phyloP scores from a whole-genome alignment of 805 yeast species.

The Nakazawaea sp. region DNA sequence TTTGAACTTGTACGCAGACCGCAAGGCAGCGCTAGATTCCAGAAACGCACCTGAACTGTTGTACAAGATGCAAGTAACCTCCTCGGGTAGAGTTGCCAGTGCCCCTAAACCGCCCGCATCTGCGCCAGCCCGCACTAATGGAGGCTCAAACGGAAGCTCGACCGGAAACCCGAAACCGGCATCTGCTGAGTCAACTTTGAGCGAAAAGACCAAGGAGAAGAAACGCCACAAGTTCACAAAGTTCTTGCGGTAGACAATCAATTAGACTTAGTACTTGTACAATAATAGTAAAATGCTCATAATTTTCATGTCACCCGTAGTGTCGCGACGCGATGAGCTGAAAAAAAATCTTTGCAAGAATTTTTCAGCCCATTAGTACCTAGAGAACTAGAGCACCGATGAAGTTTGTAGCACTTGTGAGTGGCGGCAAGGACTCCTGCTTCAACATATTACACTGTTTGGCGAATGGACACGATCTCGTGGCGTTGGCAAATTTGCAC shows the following conservation, averaged over 20 bases:
- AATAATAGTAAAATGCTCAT: too few species aligned
- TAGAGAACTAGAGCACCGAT: too few species aligned
- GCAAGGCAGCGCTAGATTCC: conserved; percentile 20
- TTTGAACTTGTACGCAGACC: conserved; percentile 35
- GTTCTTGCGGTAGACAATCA: conserved; percentile 34
- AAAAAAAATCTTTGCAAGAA: neutral
- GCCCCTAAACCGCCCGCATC: too few species aligned
- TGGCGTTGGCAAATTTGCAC: conserved; percentile 77
- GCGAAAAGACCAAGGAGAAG: conserved; percentile 26
- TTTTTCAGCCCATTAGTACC: too few species aligned
- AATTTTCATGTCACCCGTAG: too few species aligned
- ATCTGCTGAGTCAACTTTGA: too few species aligned
- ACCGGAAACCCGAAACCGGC: too few species aligned
- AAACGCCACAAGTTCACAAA: conserved; percentile 40
- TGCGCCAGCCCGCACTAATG: too few species aligned
- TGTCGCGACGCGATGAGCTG: too few species aligned
- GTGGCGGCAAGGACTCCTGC: conserved; percentile 97
- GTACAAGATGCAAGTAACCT: conserved; percentile 23
- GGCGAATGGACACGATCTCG: conserved; percentile 77
- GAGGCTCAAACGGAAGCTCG: too few species aligned
- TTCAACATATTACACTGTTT: conserved; percentile 82
- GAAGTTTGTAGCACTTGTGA: conserved; percentile 88
- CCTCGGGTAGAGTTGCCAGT: conserved; percentile 10
- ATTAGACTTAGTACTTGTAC: too few species aligned
- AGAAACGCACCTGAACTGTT: conserved; percentile 34